Conservation (phyloP, 1,284 basidiomycete species). For the Tausonia pullulans region DNA sequence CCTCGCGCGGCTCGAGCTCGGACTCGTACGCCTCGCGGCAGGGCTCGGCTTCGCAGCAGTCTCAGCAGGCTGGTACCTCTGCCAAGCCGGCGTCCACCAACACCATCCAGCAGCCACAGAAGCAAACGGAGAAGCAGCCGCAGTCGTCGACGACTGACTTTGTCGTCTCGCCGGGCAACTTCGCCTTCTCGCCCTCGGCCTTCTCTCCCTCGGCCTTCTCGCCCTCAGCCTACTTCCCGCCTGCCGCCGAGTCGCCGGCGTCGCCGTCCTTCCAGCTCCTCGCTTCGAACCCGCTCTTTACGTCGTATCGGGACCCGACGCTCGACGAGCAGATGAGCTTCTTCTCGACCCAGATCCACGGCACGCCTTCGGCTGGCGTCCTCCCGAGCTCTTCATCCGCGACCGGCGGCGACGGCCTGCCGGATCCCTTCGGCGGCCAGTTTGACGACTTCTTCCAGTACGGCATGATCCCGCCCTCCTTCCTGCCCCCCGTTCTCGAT, state of each 20-base stretch:
- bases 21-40: no score
- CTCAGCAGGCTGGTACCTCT: no score
- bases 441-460: conserved; percentile 15
- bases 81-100: no score
- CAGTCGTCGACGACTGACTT: not conserved
- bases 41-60: no score
- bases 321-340: conserved; percentile 8
- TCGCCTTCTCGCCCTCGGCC: not conserved
- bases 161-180: not conserved
- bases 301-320: conserved; percentile 4
- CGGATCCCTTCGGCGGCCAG: conserved; percentile 6
- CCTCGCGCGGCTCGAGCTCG: no score
- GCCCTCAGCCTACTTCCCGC: not conserved
- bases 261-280: conserved; percentile 12
- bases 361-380: not conserved
- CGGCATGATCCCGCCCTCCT: not conserved
- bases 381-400: not conserved
- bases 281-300: conserved; percentile 15
- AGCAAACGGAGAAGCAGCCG: not conserved
- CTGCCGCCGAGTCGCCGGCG: not conserved
- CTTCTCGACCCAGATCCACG: not conserved
- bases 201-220: not conserved
- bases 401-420: not conserved
- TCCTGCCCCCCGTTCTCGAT: not conserved
- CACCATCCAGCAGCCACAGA: not conserved